Evolutionary conservation across 2,329 filamentous ascomycete genomes (phyloP), one percentile per base, ranked within the genome.

Genomic region (Diaporthe ilicicola): DNA sequence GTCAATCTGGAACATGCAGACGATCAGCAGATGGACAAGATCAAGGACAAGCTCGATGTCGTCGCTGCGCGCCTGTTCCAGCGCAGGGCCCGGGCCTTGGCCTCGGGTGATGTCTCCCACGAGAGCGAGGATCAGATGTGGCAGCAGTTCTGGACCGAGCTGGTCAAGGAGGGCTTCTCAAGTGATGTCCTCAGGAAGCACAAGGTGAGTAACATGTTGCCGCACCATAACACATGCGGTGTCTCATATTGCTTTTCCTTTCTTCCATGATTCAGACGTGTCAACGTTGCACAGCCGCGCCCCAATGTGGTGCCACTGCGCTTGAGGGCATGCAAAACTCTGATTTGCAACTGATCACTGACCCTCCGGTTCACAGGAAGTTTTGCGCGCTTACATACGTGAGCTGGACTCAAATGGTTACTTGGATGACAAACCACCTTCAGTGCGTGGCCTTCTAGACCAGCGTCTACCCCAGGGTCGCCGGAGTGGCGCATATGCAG

Each of bases 11-110:
- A 74, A 8, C 76, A 82, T 46, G 78, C 80, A n/a, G 80, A 81
- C 55, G 81, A 78, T 53, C 78, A 81, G 22, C 80, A 83, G 29
- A 79, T 90, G 42, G 86, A 90, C 70, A 77, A 78, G 9, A 89
- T 91, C 76, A 87, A 89, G 77, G 86, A 89, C 76, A 89, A 90
- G 75, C 86, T 91, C 39, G 89, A 91, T 74, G 79, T 79, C 37
- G 86, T 91, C 73, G 89, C 89, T 3, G 78, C 82, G 13, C 83
- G 84, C 13, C 81, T 91, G 29, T 86, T 86, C 64, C 81, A 81
- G 13, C 82, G 83, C 65, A 80, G 81, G 54, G 79, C 81, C 73
- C 59, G 73, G 71, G 80, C 79, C 67, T 39, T 56, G 15, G 56
- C 32, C 15, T 59, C 71, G n/a, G 68, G 64, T 13, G 69, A 71